Conservation (phyloP, 768 basidiomycete species). For the Agrocybe pediades region DNA sequence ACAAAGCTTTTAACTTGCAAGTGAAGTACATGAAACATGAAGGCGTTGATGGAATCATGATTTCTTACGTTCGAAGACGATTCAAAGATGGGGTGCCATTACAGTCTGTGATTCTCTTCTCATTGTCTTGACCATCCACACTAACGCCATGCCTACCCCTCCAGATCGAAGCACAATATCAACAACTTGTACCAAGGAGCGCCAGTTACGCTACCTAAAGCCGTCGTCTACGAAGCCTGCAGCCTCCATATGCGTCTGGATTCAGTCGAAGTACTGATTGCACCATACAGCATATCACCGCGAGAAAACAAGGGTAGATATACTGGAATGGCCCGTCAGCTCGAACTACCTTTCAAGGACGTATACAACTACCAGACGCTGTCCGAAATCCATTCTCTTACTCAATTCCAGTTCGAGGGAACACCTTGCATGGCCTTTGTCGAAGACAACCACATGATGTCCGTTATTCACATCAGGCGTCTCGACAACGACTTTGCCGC, state of each 20-base stretch:
- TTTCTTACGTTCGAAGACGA: conserved; percentile 50
- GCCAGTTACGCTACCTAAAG: conserved; percentile 12
- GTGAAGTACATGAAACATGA: conserved; percentile 59
- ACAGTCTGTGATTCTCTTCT: conserved; percentile 14
- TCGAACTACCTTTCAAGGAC: conserved; percentile 14
- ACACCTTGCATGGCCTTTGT: conserved; percentile 19
- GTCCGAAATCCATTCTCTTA: conserved; percentile 33
- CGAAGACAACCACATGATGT: conserved; percentile 6
- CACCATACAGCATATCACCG: conserved; percentile 14
- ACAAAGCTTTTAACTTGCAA: conserved; percentile 57
- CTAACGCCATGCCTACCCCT: background rate
- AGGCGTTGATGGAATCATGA: conserved; percentile 51
- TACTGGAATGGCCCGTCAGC: conserved; percentile 1
- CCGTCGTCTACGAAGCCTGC: conserved; percentile 21
- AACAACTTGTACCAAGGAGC: conserved; percentile 39
- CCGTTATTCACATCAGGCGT: conserved; percentile 15
- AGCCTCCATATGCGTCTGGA: conserved; percentile 25
- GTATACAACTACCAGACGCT: conserved; percentile 42
- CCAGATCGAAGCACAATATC: conserved; percentile 26
- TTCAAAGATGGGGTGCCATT: conserved; percentile 26
- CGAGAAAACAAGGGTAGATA: conserved; percentile 2
- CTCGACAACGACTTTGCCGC: conserved; percentile 11
- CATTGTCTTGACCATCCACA: background rate
- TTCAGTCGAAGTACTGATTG: conserved; percentile 22
- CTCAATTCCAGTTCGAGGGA: conserved; percentile 26